These are phyloP conservation scores for Cyclotella choctawhatcheeana DNA, from an alignment of 108 stramenopile species.

Conservation along the genomic window DNA sequence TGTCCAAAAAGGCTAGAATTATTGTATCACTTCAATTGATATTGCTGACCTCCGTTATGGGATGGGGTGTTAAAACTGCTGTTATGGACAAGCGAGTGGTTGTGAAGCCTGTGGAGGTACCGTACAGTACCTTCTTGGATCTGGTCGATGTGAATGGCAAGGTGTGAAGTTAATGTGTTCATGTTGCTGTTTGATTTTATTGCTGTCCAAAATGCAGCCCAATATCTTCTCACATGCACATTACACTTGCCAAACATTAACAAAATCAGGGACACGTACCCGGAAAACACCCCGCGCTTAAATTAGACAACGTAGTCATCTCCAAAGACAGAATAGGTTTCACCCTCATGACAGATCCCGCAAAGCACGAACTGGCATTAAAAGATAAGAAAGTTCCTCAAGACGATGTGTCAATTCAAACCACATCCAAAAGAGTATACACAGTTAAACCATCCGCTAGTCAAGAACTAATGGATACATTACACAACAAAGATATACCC, in stretches of 20 bases:
- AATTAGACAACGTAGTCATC: constrained; percentile 65
- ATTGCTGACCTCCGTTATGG: background rate
- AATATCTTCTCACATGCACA: no score
- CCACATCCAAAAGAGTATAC: constrained; percentile 45
- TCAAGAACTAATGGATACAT: constrained; percentile 63
- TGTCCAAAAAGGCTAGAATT: constrained; percentile 24
- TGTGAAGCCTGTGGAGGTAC: constrained; percentile 36
- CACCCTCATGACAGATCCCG: constrained; percentile 48
- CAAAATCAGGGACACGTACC: constrained; percentile 30
- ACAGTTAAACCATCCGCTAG: constrained; percentile 63
- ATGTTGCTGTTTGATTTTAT: no score
- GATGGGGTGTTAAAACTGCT: background rate
- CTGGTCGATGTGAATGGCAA: constrained; percentile 62
- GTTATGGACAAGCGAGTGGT: background rate
- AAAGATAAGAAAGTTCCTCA: constrained; percentile 39
- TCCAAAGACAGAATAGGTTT: constrained; percentile 63
- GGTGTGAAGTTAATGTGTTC: background rate
- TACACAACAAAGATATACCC: constrained; percentile 59
- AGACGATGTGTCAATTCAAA: constrained; percentile 36
- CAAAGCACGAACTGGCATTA: constrained; percentile 36
- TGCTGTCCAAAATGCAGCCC: no score
- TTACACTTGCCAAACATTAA: background rate
- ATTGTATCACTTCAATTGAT: background rate
- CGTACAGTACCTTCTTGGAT: constrained; percentile 78
- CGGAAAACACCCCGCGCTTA: constrained; percentile 44